Percentiles rank a stretch among this genome's conserved stretches.
These are phyloP conservation scores for Westerdykella aurantiaca DNA, from an alignment of 2,329 filamentous ascomycete genomes.

Conservation along the genomic window DNA sequence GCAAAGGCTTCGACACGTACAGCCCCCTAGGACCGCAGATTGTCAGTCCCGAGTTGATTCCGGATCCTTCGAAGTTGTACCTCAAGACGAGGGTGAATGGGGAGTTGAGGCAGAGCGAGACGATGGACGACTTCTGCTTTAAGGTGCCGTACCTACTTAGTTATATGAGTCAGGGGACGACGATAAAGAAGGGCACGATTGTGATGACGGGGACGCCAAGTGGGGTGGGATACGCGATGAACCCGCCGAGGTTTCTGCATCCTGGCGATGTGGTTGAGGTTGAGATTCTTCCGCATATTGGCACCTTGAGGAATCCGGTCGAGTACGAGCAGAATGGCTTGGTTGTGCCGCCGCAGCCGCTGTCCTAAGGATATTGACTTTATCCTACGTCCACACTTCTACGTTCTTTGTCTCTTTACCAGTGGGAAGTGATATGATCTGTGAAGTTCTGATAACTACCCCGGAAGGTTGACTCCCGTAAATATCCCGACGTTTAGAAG, in stretches of 20 bases:
- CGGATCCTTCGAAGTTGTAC: conserved; percentile 40
- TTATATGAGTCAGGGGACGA: conserved; percentile 43
- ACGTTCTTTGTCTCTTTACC: too few species aligned
- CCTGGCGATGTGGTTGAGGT: conserved; percentile 33
- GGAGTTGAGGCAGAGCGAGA: conserved; percentile 44
- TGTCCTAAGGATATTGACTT: too few species aligned
- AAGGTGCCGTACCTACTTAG: conserved; percentile 42
- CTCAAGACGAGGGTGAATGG: conserved; percentile 48
- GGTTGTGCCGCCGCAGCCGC: neutral
- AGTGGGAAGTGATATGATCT: too few species aligned
- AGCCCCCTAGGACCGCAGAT: conserved; percentile 50
- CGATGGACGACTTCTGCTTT: conserved; percentile 46
- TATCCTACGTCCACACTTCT: too few species aligned
- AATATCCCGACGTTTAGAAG: too few species aligned
- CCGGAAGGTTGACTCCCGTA: too few species aligned
- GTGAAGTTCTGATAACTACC: too few species aligned
- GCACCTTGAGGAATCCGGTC: conserved; percentile 30
- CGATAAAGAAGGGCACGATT: conserved; percentile 44
- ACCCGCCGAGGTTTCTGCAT: conserved; percentile 31
- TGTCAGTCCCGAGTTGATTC: conserved; percentile 40
- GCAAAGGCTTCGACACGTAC: conserved; percentile 54
- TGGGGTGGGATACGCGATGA: conserved; percentile 40
- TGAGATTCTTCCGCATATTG: conserved; percentile 22
- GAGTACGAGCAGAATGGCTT: conserved; percentile 17
- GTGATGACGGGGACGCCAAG: conserved; percentile 48